phyloP scores from a whole-genome alignment of 768 basidiomycete genomes.

The Auriscalpium microsporum region DNA sequence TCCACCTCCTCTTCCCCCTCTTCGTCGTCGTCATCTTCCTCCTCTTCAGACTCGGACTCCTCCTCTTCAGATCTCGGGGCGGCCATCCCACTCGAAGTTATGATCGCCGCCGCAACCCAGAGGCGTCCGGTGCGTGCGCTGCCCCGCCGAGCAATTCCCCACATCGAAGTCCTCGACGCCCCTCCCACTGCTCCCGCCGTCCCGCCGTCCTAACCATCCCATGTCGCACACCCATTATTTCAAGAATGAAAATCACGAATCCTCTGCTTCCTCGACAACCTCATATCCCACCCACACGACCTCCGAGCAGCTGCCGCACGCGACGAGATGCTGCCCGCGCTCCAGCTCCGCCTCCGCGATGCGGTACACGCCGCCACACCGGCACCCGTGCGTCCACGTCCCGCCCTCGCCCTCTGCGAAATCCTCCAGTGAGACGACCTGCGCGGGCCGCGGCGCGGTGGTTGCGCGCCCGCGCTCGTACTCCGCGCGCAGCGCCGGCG shows the following conservation, averaged over 20 bases:
- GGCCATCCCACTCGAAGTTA: too few relatives aligned
- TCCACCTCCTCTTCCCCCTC: conserved; percentile 4
- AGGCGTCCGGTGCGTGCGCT: too few relatives aligned
- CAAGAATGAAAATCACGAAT: too few relatives aligned
- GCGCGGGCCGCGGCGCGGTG: conserved; percentile 56
- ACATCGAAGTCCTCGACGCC: conserved; percentile 1
- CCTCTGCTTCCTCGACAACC: conserved; percentile 25
- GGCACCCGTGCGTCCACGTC: conserved; percentile 56
- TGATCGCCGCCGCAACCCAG: too few relatives aligned
- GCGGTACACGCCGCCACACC: conserved; percentile 63
- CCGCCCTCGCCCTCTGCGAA: conserved; percentile 36
- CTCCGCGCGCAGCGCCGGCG: conserved; percentile 35
- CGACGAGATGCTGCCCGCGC: conserved; percentile 59
- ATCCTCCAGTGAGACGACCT: conserved; percentile 71
- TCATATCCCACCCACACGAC: conserved; percentile 84
- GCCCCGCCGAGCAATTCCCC: too few relatives aligned
- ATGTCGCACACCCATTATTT: neutral
- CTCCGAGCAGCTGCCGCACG: conserved; percentile 73
- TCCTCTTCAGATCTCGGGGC: too few relatives aligned
- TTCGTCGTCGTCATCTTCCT: neutral
- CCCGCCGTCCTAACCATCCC: neutral
- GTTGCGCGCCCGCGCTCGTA: conserved; percentile 35
- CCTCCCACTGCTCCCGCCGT: neutral
- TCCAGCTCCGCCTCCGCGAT: conserved; percentile 58
- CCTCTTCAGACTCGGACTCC: neutral